Percentiles rank a stretch among this genome's conserved stretches.
Conservation (phyloP, 352 stramenopile genomes). For the Phytopythium oedochilum region DNA sequence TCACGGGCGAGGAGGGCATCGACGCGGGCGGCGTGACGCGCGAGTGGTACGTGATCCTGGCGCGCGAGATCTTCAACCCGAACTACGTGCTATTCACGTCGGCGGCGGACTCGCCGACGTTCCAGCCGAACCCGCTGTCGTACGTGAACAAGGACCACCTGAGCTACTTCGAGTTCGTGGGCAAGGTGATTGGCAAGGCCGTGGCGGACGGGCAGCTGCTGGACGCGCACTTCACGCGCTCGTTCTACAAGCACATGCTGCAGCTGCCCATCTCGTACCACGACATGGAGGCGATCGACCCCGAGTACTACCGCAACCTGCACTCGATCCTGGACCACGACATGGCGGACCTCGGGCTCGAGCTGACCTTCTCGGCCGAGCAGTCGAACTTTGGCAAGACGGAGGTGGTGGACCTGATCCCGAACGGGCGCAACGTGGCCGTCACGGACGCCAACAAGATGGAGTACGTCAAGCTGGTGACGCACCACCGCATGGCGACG, state of each 20-base stretch:
- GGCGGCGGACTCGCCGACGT: constrained; percentile 97
- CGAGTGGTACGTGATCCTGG: constrained; percentile 99
- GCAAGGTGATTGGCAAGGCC: constrained; percentile 98
- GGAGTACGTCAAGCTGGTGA: constrained; percentile 93
- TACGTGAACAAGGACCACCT: constrained; percentile 99
- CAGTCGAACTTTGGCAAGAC: constrained; percentile 89
- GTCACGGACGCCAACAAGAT: constrained; percentile 94
- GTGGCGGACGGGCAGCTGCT: constrained; percentile 98
- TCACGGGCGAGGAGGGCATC: constrained; percentile 97
- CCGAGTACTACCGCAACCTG: constrained; percentile 94
- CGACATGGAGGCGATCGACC: constrained; percentile 99
- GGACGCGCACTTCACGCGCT: constrained; percentile 98
- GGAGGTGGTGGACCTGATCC: constrained; percentile 87
- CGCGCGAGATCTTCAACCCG: constrained; percentile 99
- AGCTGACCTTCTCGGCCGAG: constrained; percentile 92
- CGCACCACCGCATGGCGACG: constrained; percentile 99
- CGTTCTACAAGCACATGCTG: constrained; percentile 99
- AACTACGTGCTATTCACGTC: constrained; percentile 99
- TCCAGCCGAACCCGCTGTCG: constrained; percentile 98
- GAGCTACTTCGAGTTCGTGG: constrained; percentile 98
- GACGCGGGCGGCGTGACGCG: constrained; percentile 97
- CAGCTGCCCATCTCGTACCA: constrained; percentile 96
- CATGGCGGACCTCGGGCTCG: constrained; percentile 82
- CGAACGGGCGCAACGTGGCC: constrained; percentile 75
- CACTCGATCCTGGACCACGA: constrained; percentile 88